These are phyloP conservation scores for Begonia masoniana DNA, from an alignment of 306 rosid species.

Conservation along the genomic window DNA sequence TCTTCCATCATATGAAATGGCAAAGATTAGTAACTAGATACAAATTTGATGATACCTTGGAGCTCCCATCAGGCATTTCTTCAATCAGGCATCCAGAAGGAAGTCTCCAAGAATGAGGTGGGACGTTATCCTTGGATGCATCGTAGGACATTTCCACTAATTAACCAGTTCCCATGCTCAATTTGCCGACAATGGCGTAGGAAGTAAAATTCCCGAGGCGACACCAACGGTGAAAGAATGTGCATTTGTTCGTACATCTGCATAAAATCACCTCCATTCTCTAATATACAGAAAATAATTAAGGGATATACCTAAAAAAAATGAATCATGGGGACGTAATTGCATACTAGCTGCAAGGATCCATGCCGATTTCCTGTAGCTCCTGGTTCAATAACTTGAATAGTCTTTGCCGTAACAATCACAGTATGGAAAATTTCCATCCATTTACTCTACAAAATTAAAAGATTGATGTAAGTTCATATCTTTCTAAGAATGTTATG, in stretches of 20 bases:
- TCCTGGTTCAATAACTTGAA: conserved; percentile 38
- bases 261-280: conserved; percentile 7
- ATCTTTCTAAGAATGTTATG: background rate
- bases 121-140: conserved; percentile 3
- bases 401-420: conserved; percentile 33
- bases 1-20: too few relatives aligned
- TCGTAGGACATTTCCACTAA: conserved; percentile 57
- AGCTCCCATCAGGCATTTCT: conserved; percentile 27
- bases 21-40: background rate
- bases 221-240: conserved; percentile 51
- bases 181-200: conserved; percentile 48
- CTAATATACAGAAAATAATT: background rate
- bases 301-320: background rate
- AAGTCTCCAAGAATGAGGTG: conserved; percentile 30
- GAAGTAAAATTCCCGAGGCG: conserved; percentile 33
- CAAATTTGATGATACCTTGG: conserved; percentile 23
- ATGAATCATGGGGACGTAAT: background rate
- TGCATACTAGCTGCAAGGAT: conserved; percentile 38
- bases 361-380: conserved; percentile 26
- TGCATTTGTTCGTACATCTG: conserved; percentile 73
- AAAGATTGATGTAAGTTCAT: background rate
- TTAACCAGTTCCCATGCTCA: conserved; percentile 35
- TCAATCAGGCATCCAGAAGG: conserved; percentile 77
- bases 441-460: conserved; percentile 46
- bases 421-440: conserved; percentile 42